These are phyloP conservation scores for Agaricus sinodeliciosus DNA, from an alignment of 768 basidiomycete species.

Conservation along the genomic window DNA sequence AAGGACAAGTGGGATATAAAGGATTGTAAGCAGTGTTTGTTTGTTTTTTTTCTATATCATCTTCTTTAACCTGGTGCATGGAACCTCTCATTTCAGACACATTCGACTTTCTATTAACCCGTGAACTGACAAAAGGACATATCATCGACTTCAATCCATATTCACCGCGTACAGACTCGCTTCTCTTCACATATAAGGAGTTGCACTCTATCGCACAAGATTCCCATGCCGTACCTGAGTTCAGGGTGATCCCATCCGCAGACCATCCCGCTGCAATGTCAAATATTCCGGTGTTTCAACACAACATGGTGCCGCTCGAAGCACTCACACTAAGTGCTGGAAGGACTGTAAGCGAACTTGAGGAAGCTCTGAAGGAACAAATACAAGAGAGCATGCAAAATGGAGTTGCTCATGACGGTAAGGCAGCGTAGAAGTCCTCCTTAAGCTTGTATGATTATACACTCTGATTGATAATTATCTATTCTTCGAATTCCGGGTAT, in stretches of 20 bases:
- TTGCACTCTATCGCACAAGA: conserved; percentile 36
- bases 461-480: background rate
- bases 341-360: conserved; percentile 65
- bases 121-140: conserved; percentile 69
- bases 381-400: conserved; percentile 28
- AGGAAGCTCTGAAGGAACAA: conserved; percentile 54
- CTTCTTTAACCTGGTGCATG: background rate
- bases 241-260: conserved; percentile 68
- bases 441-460: background rate
- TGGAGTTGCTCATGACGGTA: background rate
- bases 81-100: conserved; percentile 42
- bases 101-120: conserved; percentile 84
- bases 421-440: background rate
- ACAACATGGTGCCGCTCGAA: conserved; percentile 91
- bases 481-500: background rate
- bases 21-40: conserved; percentile 52
- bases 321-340: conserved; percentile 77
- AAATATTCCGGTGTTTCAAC: conserved; percentile 70
- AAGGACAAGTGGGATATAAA: conserved; percentile 35
- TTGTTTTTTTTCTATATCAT: background rate
- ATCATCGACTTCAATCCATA: conserved; percentile 92
- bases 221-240: conserved; percentile 24
- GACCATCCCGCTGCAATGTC: conserved; percentile 61
- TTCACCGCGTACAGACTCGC: conserved; percentile 76
- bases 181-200: conserved; percentile 81